phyloP scores from a whole-genome alignment of 495 filamentous ascomycete species.

The Penicillium manginii region DNA sequence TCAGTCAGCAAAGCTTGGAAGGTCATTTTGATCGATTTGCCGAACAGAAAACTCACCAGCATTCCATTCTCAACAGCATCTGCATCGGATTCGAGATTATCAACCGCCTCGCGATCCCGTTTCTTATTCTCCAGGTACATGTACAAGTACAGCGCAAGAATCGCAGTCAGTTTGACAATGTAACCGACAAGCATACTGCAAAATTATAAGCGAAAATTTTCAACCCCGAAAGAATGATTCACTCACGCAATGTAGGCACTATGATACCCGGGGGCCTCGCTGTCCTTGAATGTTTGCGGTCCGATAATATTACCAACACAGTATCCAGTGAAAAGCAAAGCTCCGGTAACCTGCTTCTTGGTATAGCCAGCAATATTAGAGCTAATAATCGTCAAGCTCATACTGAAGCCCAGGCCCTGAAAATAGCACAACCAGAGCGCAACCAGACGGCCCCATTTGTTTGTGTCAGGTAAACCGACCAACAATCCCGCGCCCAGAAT shows the following conservation, averaged over 20 bases:
- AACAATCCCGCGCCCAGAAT: constrained; percentile 61
- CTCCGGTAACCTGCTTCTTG: constrained; percentile 58
- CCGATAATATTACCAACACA: constrained; percentile 51
- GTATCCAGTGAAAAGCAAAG: constrained; percentile 49
- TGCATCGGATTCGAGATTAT: constrained; percentile 39
- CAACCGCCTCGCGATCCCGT: constrained; percentile 48
- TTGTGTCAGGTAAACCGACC: constrained; percentile 48
- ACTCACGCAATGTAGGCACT: constrained; percentile 57
- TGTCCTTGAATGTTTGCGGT: constrained; percentile 56
- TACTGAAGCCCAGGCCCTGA: constrained; percentile 49
- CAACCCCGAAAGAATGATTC: no score
- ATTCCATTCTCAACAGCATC: constrained; percentile 58
- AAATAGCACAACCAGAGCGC: constrained; percentile 60
- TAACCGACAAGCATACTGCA: constrained; percentile 56
- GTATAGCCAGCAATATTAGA: constrained; percentile 60
- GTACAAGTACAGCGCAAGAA: constrained; percentile 52
- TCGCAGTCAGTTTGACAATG: constrained; percentile 50
- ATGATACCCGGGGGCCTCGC: constrained; percentile 56
- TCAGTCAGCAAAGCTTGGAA: neutral
- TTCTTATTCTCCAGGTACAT: constrained; percentile 59
- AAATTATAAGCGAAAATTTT: constrained; percentile 4
- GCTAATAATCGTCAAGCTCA: constrained; percentile 49
- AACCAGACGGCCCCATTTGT: constrained; percentile 58
- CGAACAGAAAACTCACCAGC: constrained; percentile 29
- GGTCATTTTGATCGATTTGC: neutral